Evolutionary conservation across 139 green algal species (phyloP).

Genomic region (Nannochloris sp.): DNA sequence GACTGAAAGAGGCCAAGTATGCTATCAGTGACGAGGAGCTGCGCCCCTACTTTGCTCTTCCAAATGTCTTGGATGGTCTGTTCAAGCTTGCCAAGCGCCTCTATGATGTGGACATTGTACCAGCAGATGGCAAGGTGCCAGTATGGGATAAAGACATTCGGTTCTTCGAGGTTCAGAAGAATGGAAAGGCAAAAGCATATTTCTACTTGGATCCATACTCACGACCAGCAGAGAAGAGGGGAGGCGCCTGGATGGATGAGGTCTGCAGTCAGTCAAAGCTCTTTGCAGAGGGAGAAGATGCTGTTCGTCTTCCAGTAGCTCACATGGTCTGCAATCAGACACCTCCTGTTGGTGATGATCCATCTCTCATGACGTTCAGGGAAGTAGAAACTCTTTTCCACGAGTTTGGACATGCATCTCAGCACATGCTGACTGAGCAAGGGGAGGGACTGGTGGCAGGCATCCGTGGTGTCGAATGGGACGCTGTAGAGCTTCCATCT

Average conservation of each 20-base stretch:
- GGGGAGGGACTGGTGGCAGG: constrained; percentile 75
- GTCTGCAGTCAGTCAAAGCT: constrained; percentile 42
- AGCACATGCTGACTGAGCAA: constrained; percentile 92
- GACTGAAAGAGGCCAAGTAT: constrained; percentile 59
- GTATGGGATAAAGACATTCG: constrained; percentile 85
- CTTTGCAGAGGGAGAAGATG: constrained; percentile 33
- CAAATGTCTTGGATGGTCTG: constrained; percentile 79
- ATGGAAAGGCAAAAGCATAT: constrained; percentile 67
- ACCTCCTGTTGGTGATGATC: constrained; percentile 77
- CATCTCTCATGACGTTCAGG: constrained; percentile 92
- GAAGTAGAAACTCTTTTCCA: constrained; percentile 97
- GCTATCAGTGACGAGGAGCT: constrained; percentile 87
- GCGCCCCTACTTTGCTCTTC: constrained; percentile 88
- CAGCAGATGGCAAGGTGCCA: constrained; percentile 71
- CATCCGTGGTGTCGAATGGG: constrained; percentile 89
- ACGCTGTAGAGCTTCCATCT: constrained; percentile 70
- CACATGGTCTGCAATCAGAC: constrained; percentile 97
- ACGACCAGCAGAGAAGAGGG: constrained; percentile 87
- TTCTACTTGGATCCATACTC: constrained; percentile 94
- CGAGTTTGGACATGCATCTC: constrained; percentile 86
- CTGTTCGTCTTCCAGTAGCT: constrained; percentile 78
- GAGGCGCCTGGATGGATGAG: constrained; percentile 66
- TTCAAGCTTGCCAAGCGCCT: constrained; percentile 77
- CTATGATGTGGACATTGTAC: constrained; percentile 77
- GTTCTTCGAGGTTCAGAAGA: constrained; percentile 74